These are phyloP conservation scores for Pythium periplocum DNA, from an alignment of 352 stramenopile species.

Conservation along the genomic window DNA sequence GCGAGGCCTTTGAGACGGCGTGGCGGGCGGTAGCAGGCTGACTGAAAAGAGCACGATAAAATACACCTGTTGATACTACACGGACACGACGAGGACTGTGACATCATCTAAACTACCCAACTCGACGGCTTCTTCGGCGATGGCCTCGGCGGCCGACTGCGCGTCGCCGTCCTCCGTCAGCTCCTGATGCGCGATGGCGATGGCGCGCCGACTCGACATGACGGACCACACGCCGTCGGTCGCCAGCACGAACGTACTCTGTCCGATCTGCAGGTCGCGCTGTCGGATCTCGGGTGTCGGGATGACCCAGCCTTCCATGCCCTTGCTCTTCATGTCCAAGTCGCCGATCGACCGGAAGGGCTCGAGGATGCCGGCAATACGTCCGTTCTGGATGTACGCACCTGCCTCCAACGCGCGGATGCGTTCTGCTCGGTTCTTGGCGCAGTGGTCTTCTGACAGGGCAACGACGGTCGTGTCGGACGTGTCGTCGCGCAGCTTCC, in stretches of 20 bases:
- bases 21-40: conserved; percentile 7
- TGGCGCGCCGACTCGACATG: conserved; percentile 52
- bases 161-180: conserved; percentile 21
- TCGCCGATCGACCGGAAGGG: conserved; percentile 84
- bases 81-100: conserved; percentile 44
- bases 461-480: conserved; percentile 7
- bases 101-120: conserved; percentile 66
- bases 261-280: conserved; percentile 33
- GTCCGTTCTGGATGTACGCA: conserved; percentile 59
- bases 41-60: background rate
- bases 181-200: conserved; percentile 38
- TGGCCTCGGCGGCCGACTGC: conserved; percentile 43
- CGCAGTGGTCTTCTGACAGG: conserved; percentile 73
- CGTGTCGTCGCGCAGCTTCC: background rate
- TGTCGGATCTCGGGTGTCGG: conserved; percentile 57
- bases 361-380: conserved; percentile 72
- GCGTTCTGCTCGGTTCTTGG: conserved; percentile 48
- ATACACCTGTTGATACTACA: conserved; percentile 19
- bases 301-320: conserved; percentile 75
- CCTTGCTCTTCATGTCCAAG: conserved; percentile 69
- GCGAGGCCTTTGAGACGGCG: conserved; percentile 3
- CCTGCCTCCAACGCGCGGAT: conserved; percentile 54
- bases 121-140: conserved; percentile 41
- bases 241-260: conserved; percentile 52
- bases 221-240: conserved; percentile 76